A percentile compares a stretch with the other conserved stretches of the same genome.
Conservation (phyloP, 176 grass and related monocot species). For the Cenchrus fungigraminus region DNA sequence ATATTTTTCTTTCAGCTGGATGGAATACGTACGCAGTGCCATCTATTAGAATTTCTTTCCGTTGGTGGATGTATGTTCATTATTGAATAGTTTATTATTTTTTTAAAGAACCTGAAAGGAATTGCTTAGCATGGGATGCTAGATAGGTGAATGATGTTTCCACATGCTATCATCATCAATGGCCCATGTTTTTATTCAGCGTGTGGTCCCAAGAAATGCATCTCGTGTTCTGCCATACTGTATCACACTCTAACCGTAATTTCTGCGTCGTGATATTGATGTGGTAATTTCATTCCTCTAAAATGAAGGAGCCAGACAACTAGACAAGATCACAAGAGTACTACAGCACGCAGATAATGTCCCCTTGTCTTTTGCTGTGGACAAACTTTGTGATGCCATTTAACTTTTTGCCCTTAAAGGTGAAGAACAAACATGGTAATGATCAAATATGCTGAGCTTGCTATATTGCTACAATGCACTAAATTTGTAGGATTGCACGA, state of each 20-base stretch:
- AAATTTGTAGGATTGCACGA: neutral
- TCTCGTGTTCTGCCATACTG: slow-evolving; percentile 3
- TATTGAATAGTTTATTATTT: neutral
- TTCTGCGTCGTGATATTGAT: neutral
- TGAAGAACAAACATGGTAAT: neutral
- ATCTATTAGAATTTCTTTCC: neutral
- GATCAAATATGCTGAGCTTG: neutral
- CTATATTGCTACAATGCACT: neutral
- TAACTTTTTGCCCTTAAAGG: slow-evolving; percentile 5
- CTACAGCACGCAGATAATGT: neutral
- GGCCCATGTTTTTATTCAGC: slow-evolving; percentile 8
- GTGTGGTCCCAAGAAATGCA: neutral
- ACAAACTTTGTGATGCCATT: neutral
- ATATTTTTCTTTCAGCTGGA: neutral
- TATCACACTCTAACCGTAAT: neutral
- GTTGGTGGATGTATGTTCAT: neutral
- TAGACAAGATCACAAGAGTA: neutral
- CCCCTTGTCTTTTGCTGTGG: neutral
- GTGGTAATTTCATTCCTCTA: slow-evolving; percentile 24
- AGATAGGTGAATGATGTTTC: slow-evolving; percentile 25
- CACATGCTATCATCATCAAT: slow-evolving; percentile 9
- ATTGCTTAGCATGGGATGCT: slow-evolving; percentile 4
- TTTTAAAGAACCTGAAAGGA: neutral
- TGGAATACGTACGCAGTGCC: too few species aligned
- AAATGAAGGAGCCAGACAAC: neutral